Base-by-base conservation (phyloP, 805 yeast genomes). In the Clavispora asparagi region DNA sequence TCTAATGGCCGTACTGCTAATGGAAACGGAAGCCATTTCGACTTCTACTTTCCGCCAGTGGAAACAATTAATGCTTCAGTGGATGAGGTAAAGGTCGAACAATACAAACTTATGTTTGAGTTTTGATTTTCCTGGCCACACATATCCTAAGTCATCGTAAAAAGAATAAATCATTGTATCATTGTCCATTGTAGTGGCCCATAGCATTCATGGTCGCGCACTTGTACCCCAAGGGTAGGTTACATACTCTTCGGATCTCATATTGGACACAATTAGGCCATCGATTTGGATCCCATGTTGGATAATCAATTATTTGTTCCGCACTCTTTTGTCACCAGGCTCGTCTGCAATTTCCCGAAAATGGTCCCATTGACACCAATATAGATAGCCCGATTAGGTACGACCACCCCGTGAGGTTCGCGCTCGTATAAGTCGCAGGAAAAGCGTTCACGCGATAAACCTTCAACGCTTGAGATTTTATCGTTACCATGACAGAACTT, bases 1-100 rank as follows among this genome's bases (percentile, higher is more conserved):
- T 33, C 48, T 7, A 23, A 37, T 25, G 39, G 29, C 9, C 11
- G 23, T 10, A 10, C 23, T 7, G 16, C 29, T 4, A 27, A 26
- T 9, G 29, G 16, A 23, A 39, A 39, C 7, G 41, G 32, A 9
- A 14, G 16, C 9, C 19, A 27, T 9, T 27, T 10, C 12, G 47
- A 44, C 35, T 58, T 57, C 43, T 44, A 33, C 32, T 63, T 68
- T 39, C 71, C 71, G 4, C 51, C 54, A 11, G 60, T 60, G 25
- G 54, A 52, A 9, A 48, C 53, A 2, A 42, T 51, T 4, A 29
- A 42, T 8, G 65, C 55, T 14, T 40, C 32, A 4, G 46, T 68
- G 36, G 62, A 67, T 43, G 48, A 49, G n/a, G 45, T 45, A 6
- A 57, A 61, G 52, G 70, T 67, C 10, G 57, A 57, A 27, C 49